Percentiles rank a stretch among this genome's conserved stretches.
Evolutionary conservation across 306 rosid genomes (phyloP).

Genomic region (Prunus armeniaca): DNA sequence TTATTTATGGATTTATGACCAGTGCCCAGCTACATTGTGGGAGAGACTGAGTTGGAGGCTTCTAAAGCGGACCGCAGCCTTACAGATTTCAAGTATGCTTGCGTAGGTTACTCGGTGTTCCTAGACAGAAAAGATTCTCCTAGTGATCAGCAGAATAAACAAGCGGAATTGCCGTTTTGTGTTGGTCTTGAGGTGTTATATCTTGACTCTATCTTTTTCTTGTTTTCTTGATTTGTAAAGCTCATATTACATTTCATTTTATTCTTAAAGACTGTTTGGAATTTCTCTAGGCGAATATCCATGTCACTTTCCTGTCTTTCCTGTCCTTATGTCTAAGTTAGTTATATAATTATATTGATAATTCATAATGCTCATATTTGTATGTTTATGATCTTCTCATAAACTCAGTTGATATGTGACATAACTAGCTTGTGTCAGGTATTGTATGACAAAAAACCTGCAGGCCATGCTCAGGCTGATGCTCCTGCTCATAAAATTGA

Average conservation of each 20-base stretch:
- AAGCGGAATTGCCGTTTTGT: slow-evolving; percentile 77
- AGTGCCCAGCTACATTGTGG: slow-evolving; percentile 73
- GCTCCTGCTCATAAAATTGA: slow-evolving; percentile 36
- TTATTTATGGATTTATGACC: slow-evolving; percentile 33
- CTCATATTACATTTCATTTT: neutral
- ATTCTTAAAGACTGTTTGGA: neutral
- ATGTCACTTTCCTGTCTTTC: neutral
- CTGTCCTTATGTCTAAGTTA: neutral
- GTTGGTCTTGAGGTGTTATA: slow-evolving; percentile 78
- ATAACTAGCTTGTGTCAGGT: slow-evolving; percentile 43
- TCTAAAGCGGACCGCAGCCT: slow-evolving; percentile 69
- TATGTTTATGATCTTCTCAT: neutral
- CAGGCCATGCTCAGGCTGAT: slow-evolving; percentile 32
- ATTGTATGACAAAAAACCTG: slow-evolving; percentile 54
- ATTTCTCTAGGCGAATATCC: neutral
- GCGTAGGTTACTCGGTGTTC: slow-evolving; percentile 85
- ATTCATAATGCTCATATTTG: neutral
- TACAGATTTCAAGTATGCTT: slow-evolving; percentile 77
- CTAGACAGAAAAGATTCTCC: slow-evolving; percentile 61
- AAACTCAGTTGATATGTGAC: slow-evolving; percentile 15
- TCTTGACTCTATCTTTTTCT: slow-evolving; percentile 1
- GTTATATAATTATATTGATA: neutral
- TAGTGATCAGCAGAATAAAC: slow-evolving; percentile 47
- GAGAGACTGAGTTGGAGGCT: slow-evolving; percentile 79
- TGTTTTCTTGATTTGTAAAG: neutral